Evolutionary conservation across 768 basidiomycete genomes (phyloP).

Genomic region (Phylloporus sp.): DNA sequence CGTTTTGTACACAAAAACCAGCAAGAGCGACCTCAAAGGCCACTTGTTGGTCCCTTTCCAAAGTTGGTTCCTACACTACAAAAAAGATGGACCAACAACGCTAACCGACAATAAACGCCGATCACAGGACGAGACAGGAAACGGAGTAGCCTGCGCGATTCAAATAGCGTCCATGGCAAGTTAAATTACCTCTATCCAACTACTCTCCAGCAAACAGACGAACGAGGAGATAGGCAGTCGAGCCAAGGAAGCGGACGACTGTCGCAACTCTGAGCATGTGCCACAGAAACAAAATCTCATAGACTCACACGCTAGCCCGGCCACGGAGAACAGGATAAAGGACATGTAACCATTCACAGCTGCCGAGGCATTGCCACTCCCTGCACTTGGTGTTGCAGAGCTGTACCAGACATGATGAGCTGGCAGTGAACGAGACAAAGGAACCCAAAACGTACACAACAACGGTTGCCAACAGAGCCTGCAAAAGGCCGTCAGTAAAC

Average conservation of each 20-base stretch:
- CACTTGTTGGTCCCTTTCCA: not conserved
- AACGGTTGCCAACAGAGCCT: constrained; percentile 70
- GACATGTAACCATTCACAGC: constrained; percentile 85
- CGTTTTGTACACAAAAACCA: too few species aligned
- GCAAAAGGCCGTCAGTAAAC: constrained; percentile 10
- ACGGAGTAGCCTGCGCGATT: not conserved
- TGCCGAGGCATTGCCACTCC: constrained; percentile 41
- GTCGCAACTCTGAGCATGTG: not conserved
- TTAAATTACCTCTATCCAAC: not conserved
- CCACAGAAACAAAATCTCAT: not conserved
- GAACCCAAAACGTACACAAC: constrained; percentile 56
- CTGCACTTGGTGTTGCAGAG: constrained; percentile 47
- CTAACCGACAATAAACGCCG: not conserved
- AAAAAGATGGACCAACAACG: not conserved
- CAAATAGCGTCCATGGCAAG: constrained; percentile 12
- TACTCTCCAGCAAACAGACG: constrained; percentile 88
- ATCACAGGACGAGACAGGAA: too few species aligned
- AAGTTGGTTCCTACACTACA: not conserved
- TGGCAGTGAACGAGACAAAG: not conserved
- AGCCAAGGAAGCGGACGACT: constrained; percentile 87
- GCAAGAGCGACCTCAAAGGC: too few species aligned
- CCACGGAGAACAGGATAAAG: constrained; percentile 84
- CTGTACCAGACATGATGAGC: constrained; percentile 1
- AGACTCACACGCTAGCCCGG: constrained; percentile 77
- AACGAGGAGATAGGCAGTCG: constrained; percentile 76